These are phyloP conservation scores for Trichosporon faecale DNA, from an alignment of 1,284 basidiomycete species.

Conservation along the genomic window DNA sequence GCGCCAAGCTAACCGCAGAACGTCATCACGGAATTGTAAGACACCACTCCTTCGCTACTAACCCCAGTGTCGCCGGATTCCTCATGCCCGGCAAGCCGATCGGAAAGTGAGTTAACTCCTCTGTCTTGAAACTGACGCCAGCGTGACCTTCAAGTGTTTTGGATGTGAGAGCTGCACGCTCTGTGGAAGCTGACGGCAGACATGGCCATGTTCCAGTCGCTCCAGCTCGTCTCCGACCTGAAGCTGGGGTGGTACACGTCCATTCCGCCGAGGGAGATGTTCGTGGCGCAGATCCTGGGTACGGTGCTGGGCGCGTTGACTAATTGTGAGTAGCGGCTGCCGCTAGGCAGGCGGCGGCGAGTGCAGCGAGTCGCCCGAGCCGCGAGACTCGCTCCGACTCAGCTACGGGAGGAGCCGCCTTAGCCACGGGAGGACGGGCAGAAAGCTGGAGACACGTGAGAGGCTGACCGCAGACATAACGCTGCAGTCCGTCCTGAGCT, in stretches of 20 bases:
- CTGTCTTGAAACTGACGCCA: constrained; percentile 20
- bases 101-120: constrained; percentile 48
- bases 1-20: constrained; percentile 32
- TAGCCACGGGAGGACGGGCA: too few relatives aligned
- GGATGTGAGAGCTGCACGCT: constrained; percentile 35
- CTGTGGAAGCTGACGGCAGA: constrained; percentile 35
- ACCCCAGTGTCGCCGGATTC: constrained; percentile 51
- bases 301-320: constrained; percentile 54
- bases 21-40: constrained; percentile 55
- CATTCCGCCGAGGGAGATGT: constrained; percentile 54
- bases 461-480: constrained; percentile 45
- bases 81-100: constrained; percentile 57
- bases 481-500: constrained; percentile 49
- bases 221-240: constrained; percentile 53
- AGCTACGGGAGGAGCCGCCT: too few relatives aligned
- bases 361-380: neutral
- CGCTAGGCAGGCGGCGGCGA: too few relatives aligned
- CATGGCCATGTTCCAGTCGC: constrained; percentile 54
- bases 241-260: constrained; percentile 54
- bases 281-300: constrained; percentile 54
- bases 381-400: neutral
- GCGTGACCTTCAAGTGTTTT: constrained; percentile 53
- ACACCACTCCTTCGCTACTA: neutral
- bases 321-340: constrained; percentile 47
- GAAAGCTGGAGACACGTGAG: too few relatives aligned